Evolutionary conservation across 257 asterid genomes (phyloP).

Genomic region (Fraxinus pennsylvanica): DNA sequence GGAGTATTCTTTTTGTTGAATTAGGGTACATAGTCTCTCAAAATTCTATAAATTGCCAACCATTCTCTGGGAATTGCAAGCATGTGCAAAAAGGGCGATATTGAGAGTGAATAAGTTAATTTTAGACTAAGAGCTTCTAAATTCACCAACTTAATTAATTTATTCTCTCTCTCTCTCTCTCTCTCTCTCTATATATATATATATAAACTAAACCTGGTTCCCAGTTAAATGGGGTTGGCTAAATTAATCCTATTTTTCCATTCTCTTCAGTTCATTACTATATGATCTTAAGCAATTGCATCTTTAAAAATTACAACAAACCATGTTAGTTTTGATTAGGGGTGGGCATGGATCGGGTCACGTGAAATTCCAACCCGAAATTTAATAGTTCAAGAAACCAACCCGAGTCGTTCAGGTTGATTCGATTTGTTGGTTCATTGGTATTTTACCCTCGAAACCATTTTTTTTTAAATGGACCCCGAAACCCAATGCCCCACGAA

Average conservation of each 20-base stretch:
- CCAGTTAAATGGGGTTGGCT: not conserved
- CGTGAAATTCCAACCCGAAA: too few relatives aligned
- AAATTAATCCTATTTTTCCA: not conserved
- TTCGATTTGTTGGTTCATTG: too few relatives aligned
- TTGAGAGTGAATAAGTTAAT: too few relatives aligned
- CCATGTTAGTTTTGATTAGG: too few relatives aligned
- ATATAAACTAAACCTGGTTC: not conserved
- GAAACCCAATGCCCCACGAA: too few relatives aligned
- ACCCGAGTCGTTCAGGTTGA: too few relatives aligned
- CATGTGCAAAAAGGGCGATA: not conserved
- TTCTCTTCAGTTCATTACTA: not conserved
- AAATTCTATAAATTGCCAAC: not conserved
- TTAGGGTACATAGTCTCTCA: not conserved
- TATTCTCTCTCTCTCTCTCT: not conserved
- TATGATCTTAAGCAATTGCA: not conserved
- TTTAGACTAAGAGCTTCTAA: not conserved
- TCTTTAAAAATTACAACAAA: not conserved
- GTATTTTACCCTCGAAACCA: too few relatives aligned
- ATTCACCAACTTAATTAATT: not conserved
- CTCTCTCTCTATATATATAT: too few relatives aligned
- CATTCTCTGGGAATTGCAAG: not conserved
- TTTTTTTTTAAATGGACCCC: too few relatives aligned
- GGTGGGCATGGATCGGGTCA: too few relatives aligned
- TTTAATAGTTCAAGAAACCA: too few relatives aligned
- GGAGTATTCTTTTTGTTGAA: not conserved